These are phyloP conservation scores for Blastomyces gilchristii DNA, from an alignment of 2,329 filamentous ascomycete species.

Conservation along the genomic window DNA sequence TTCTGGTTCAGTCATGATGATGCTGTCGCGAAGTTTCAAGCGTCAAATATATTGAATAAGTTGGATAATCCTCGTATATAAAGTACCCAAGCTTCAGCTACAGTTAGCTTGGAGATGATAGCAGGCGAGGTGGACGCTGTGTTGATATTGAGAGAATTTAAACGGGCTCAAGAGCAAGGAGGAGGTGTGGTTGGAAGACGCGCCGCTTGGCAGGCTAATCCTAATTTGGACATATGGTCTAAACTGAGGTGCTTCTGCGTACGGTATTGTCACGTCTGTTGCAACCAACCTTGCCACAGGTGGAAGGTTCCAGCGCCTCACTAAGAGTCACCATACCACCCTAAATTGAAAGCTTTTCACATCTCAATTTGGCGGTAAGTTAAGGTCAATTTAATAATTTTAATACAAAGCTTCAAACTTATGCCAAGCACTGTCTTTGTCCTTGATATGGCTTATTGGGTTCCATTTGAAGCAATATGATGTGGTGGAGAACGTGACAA, in stretches of 20 bases:
- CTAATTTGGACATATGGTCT: not conserved
- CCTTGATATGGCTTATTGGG: too few relatives aligned
- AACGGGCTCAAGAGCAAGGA: conserved; percentile 8
- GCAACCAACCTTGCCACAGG: too few relatives aligned
- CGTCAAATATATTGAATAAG: not conserved
- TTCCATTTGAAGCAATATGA: too few relatives aligned
- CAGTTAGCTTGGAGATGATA: not conserved
- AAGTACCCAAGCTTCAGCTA: not conserved
- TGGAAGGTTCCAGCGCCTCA: too few relatives aligned
- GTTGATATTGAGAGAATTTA: not conserved
- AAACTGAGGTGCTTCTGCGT: not conserved
- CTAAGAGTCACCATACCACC: too few relatives aligned
- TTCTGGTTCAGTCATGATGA: conserved; percentile 65
- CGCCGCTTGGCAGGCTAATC: conserved; percentile 16
- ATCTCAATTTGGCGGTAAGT: too few relatives aligned
- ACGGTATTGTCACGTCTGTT: not conserved
- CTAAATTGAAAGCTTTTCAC: too few relatives aligned
- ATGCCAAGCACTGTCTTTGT: too few relatives aligned
- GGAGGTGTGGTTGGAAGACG: conserved; percentile 12
- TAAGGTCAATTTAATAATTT: not conserved
- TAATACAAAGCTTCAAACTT: not conserved
- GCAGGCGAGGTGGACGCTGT: not conserved
- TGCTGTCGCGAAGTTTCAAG: not conserved
- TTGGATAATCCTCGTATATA: not conserved
- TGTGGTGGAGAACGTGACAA: not conserved